Evolutionary conservation across 2,329 filamentous ascomycete genomes (phyloP), one percentile per base, ranked within the genome.

Genomic region (Aspergillus hiratsukae): DNA sequence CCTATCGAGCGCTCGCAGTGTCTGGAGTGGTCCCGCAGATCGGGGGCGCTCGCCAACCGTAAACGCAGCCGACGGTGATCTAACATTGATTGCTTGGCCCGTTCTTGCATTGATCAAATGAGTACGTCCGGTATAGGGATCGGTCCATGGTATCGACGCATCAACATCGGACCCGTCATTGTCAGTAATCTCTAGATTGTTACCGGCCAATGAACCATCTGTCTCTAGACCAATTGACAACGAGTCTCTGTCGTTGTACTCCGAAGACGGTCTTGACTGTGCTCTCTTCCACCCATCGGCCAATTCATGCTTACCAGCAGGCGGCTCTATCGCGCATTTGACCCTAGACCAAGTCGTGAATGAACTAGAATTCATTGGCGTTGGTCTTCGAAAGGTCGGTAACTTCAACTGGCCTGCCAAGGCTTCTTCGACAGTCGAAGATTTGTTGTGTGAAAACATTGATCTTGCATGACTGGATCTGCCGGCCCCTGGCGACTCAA

Each of bases 111-210:
- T 73, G 31, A 74, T 64, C 45, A 66, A 56, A 27, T 73, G 64
- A 9, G 59, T 64, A 48, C 66, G 53, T 46, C 79, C 55, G 0
- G 83, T 88, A 8, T 72, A 64, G 0, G 87, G 86, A 62, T 91
- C 83, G 1, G 75, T 77, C 88, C 88, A 91, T 9, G 64, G 54
- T 23, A 72, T 62, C 40, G 67, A 66, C 50, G 31, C 51, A 49
- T 68, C 65, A 6, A 49, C 31, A 5, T 56, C 29, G 1, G 52
- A 5, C 23, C 40, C 21, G 21, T 49, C 29, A 3, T 28, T 40
- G 41, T 45, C 27, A 1, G 43, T 21, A 40, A 19, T 11, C 10
- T 40, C 10, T 4, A 9, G 27, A 31, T 10, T 4, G 3, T 25
- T 45, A 10, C 21, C 17, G 21, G 19, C 43, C 8, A 5, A 46